These are phyloP conservation scores for Quercus ilex DNA, from an alignment of 306 rosid genomes.

Conservation along the genomic window DNA sequence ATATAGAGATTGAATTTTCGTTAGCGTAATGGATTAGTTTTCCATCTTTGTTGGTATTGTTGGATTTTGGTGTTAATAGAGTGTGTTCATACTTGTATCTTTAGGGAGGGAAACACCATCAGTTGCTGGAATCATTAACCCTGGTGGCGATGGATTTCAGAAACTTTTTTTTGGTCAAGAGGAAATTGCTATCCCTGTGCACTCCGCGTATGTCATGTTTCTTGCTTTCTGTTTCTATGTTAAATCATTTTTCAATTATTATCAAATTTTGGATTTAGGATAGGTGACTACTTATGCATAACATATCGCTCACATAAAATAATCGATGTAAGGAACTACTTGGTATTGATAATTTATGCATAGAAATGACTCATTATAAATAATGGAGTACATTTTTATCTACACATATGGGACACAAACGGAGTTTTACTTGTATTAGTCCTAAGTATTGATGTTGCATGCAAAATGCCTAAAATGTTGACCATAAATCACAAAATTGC, in stretches of 20 bases:
- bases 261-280: neutral
- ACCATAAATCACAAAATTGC: neutral
- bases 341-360: neutral
- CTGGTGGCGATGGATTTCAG: conserved; percentile 97
- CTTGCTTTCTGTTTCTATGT: conserved; percentile 5
- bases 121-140: conserved; percentile 96
- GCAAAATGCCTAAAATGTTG: too few relatives aligned
- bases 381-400: neutral
- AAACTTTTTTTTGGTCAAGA: conserved; percentile 97
- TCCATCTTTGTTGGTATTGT: neutral
- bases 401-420: neutral
- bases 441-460: neutral
- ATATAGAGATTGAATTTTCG: neutral
- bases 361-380: neutral
- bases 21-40: neutral
- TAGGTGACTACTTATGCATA: neutral
- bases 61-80: conserved; percentile 10
- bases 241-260: neutral
- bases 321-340: neutral
- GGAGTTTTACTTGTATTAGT: neutral
- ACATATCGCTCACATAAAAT: neutral
- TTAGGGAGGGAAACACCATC: conserved; percentile 96
- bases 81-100: conserved; percentile 22
- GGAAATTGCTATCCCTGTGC: conserved; percentile 97
- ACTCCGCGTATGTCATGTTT: conserved; percentile 58